Base-by-base conservation (phyloP, 2,329 filamentous ascomycete genomes). In the Xylariales sp. region DNA sequence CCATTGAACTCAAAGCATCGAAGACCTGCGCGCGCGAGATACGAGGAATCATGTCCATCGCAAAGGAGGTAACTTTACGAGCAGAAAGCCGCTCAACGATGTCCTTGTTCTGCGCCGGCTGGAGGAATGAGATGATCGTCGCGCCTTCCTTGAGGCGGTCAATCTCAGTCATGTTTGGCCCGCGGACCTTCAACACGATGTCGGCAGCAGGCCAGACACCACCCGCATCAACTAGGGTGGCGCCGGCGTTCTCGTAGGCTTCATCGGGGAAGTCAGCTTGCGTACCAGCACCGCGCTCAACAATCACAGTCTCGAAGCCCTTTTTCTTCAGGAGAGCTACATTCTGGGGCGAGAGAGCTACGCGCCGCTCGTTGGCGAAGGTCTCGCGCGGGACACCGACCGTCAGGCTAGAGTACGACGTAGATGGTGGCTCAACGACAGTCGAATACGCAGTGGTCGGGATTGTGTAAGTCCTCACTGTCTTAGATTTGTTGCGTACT, bases 41-140 rank as follows among this genome's bases (percentile, higher is more conserved):
- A 29, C 89, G 81, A 12, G 89, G 89, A 39, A 95, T 84, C 80
- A 90, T 84, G 58, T 95, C 89, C 88, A 95, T 95, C 16, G 89
- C 88, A 58, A 95, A 93, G 12, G 79, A 70, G 1, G 87, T 94
- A 2, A 83, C 80, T 20, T 84, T 83, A 36, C 79, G 78, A 27
- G 73, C 70, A 19, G 86, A 82, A 45, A 94, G 75, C 45, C 79
- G 81, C 45, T 88, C 77, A 8, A 95, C 84, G 5, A 91, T 67
- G 7, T 78, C 70, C 62, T 78, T 82, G 62, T 94, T 94, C 65
- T 91, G 86, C 5, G 80, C 74, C 1, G 88, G 88, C 58, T 94
- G 88, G 20, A 95, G 65, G 57, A 95, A 87, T 2, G 86, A 91
- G 51, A 94, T 84, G 43, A 95, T 61, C 0, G 86, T 89, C 35